phyloP scores from a whole-genome alignment of 441 rosid species.

The Isatis lusitanica region DNA sequence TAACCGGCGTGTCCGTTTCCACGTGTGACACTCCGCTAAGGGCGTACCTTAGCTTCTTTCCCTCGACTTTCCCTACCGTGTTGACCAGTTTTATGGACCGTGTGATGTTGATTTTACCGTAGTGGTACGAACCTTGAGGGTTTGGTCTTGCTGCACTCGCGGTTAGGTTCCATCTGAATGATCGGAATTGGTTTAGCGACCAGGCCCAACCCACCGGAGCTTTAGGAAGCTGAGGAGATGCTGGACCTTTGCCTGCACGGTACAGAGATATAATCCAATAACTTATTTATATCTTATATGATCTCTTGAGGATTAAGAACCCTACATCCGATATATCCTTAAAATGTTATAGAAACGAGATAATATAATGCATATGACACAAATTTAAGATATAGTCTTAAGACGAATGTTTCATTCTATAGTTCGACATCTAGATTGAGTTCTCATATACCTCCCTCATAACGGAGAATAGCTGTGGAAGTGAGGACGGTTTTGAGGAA shows the following conservation, averaged over 20 bases:
- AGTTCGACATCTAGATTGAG: not conserved
- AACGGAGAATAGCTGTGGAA: constrained; percentile 46
- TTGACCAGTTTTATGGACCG: constrained; percentile 52
- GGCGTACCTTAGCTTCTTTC: constrained; percentile 53
- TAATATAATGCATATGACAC: not conserved
- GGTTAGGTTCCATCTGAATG: constrained; percentile 69
- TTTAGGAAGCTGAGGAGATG: constrained; percentile 44
- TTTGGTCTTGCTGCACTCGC: constrained; percentile 72
- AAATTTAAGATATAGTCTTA: not conserved
- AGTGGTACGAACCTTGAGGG: constrained; percentile 71
- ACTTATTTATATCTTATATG: not conserved
- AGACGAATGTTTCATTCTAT: not conserved
- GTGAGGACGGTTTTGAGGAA: constrained; percentile 37
- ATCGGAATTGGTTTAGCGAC: constrained; percentile 67
- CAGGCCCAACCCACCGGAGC: constrained; percentile 66
- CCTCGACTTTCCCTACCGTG: constrained; percentile 29
- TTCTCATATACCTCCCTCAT: constrained; percentile 33
- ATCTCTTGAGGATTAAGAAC: not conserved
- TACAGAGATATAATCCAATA: constrained; percentile 6
- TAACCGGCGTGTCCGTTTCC: constrained; percentile 50
- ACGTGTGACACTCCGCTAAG: constrained; percentile 57
- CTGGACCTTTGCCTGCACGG: constrained; percentile 40
- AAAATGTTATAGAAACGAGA: not conserved
- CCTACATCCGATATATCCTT: not conserved
- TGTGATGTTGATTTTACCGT: constrained; percentile 55